phyloP scores from a whole-genome alignment of 306 rosid species.

The Sesbania bispinosa region DNA sequence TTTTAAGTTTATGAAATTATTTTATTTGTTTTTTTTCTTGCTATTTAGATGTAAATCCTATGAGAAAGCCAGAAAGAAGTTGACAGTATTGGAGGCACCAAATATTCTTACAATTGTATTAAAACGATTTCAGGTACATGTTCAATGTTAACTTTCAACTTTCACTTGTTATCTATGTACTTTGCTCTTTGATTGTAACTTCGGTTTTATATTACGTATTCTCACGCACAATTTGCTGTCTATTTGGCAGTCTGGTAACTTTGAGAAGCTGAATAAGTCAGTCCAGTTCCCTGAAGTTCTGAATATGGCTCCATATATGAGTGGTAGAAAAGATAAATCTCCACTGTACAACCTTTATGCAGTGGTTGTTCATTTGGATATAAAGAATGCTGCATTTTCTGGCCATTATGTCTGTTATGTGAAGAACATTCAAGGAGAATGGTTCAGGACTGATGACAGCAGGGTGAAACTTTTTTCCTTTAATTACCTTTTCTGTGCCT shows the following conservation, averaged over 20 bases:
- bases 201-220: conserved; percentile 2
- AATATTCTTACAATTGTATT: conserved; percentile 77
- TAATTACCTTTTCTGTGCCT: background rate
- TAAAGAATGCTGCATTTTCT: conserved; percentile 59
- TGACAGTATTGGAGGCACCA: conserved; percentile 72
- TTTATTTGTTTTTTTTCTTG: conserved; percentile 3
- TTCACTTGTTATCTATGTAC: background rate
- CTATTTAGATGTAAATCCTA: conserved; percentile 63
- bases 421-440: conserved; percentile 54
- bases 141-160: conserved; percentile 10
- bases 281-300: conserved; percentile 64
- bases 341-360: conserved; percentile 68
- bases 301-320: conserved; percentile 69
- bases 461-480: conserved; percentile 39
- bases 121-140: conserved; percentile 70
- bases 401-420: conserved; percentile 84
- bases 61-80: conserved; percentile 74
- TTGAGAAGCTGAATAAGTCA: conserved; percentile 63
- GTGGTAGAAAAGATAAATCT: conserved; percentile 48
- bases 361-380: conserved; percentile 80
- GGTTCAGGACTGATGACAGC: conserved; percentile 77
- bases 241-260: conserved; percentile 63
- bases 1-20: background rate
- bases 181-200: background rate
- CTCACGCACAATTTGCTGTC: conserved; percentile 27